Percentiles rank a stretch among this genome's conserved stretches.
These are phyloP conservation scores for Nemania diffusa DNA, from an alignment of 2,329 filamentous ascomycete genomes.

Conservation along the genomic window DNA sequence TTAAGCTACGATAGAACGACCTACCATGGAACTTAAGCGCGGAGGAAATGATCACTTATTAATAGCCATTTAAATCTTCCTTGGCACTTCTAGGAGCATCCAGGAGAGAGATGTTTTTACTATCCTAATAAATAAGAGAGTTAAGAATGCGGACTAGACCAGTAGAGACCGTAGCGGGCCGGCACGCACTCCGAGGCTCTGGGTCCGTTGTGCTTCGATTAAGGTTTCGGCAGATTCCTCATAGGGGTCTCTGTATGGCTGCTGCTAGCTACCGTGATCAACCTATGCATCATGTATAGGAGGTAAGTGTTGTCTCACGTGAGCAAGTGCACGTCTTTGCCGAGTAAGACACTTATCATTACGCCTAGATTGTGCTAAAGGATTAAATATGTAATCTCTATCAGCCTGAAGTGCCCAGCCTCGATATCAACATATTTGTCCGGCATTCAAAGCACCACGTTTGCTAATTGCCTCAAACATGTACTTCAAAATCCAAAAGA, in stretches of 20 bases:
- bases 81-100: no score
- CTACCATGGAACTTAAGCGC: no score
- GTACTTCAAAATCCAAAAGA: slow-evolving; percentile 71
- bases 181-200: slow-evolving; percentile 72
- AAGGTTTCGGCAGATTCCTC: slow-evolving; percentile 84
- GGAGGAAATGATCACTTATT: no score
- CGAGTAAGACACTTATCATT: slow-evolving; percentile 87
- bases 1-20: slow-evolving; percentile 71
- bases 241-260: slow-evolving; percentile 59
- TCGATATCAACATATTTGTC: slow-evolving; percentile 71
- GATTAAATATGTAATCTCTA: slow-evolving; percentile 81
- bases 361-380: slow-evolving; percentile 88
- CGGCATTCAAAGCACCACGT: slow-evolving; percentile 65
- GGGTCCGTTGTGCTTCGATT: slow-evolving; percentile 78
- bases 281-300: neutral
- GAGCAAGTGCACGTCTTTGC: slow-evolving; percentile 75
- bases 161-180: slow-evolving; percentile 71
- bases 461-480: slow-evolving; percentile 76
- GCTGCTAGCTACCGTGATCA: slow-evolving; percentile 1
- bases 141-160: slow-evolving; percentile 55
- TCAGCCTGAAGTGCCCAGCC: slow-evolving; percentile 67
- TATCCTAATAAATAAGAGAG: no score
- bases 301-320: slow-evolving; percentile 52
- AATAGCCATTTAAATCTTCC: no score
- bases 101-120: no score